Base-by-base conservation (phyloP, 1,139 yeast species). In the Scheffersomyces stambukii region DNA sequence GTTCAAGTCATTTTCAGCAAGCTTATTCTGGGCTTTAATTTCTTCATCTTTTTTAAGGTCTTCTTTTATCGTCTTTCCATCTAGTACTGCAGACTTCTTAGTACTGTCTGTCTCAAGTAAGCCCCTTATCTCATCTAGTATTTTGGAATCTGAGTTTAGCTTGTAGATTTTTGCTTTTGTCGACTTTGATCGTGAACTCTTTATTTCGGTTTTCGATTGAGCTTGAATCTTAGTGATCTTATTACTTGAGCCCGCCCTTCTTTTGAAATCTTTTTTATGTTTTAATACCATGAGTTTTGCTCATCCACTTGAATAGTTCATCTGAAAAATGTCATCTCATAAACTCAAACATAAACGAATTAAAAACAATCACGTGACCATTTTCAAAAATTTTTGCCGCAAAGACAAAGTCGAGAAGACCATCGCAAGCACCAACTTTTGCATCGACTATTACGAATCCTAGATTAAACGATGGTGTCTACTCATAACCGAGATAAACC, bases 401-500 rank as follows among this genome's bases (percentile, higher is more conserved):
- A n/a, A n/a, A n/a, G n/a, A n/a, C n/a, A n/a, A n/a, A n/a, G n/a
- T n/a, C n/a, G n/a, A n/a, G n/a, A n/a, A n/a, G n/a, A n/a, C n/a
- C n/a, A n/a, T n/a, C n/a, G n/a, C n/a, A n/a, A n/a, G n/a, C n/a
- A n/a, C n/a, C n/a, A n/a, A n/a, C n/a, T n/a, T n/a, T n/a, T n/a
- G n/a, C n/a, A n/a, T n/a, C n/a, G n/a, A n/a, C n/a, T n/a, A n/a
- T n/a, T n/a, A n/a, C n/a, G n/a, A n/a, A n/a, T n/a, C n/a, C n/a
- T n/a, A n/a, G n/a, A 13, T 4, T 6, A 16, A 20, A 28, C 19
- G 24, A 89, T 91, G 97, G 88, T 83, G 19, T 86, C 96, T 3
- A 83, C 94, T 33, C 91, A 89, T 57, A 84, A 89, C 56, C 82
- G 79, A 53, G 97, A 89, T 48, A 91, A 91, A 58, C 97, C 97